A percentile compares a stretch with the other conserved stretches of the same genome.
Conservation (phyloP, 768 basidiomycete genomes). For the Termitomyces eurrhizus region DNA sequence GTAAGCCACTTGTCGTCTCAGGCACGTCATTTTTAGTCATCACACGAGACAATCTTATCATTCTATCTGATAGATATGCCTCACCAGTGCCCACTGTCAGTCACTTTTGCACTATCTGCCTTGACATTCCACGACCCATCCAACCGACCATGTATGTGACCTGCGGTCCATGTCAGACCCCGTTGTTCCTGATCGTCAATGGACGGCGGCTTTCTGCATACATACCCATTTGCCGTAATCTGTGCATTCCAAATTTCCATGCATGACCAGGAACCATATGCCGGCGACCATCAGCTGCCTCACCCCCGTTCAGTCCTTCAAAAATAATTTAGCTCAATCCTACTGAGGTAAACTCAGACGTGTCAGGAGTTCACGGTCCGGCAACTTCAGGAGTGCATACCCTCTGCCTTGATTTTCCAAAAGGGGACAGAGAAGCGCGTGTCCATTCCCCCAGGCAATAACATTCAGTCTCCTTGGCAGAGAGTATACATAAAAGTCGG, state of each 20-base stretch:
- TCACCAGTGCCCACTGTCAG: no score
- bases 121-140: background rate
- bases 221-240: background rate
- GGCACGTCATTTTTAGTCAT: slow-evolving; percentile 19
- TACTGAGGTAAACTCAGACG: slow-evolving; percentile 10
- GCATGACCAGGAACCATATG: background rate
- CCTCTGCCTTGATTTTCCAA: slow-evolving; percentile 8
- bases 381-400: slow-evolving; percentile 7
- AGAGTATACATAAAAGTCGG: slow-evolving; percentile 9
- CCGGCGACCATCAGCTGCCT: background rate
- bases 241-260: background rate
- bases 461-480: slow-evolving; percentile 14
- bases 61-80: background rate
- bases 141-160: background rate
- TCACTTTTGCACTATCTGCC: no score
- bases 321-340: slow-evolving; percentile 1
- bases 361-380: slow-evolving; percentile 11
- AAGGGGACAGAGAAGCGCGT: slow-evolving; percentile 11
- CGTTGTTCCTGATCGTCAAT: background rate
- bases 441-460: slow-evolving; percentile 8
- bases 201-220: background rate
- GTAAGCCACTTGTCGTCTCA: slow-evolving; percentile 8
- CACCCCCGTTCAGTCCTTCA: background rate
- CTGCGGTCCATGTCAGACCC: background rate
- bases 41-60: slow-evolving; percentile 3